A percentile compares a stretch with the other conserved stretches of the same genome.
phyloP scores from a whole-genome alignment of 2,329 filamentous ascomycete genomes.

The Didymella glomerata region DNA sequence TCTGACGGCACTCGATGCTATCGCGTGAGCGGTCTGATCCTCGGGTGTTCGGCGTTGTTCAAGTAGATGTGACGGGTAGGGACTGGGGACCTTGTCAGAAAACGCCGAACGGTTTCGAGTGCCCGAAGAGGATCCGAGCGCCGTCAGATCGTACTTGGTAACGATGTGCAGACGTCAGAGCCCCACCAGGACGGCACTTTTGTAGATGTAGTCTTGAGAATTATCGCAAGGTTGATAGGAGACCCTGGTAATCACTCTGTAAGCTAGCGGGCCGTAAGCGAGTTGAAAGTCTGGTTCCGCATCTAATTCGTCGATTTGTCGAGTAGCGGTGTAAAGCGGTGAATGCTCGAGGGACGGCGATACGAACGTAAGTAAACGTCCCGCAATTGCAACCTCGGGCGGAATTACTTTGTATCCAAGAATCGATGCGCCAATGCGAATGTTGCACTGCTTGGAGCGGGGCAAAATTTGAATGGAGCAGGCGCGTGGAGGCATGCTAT shows the following conservation, averaged over 20 bases:
- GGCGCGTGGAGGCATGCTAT: slow-evolving; percentile 1
- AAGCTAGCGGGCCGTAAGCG: slow-evolving; percentile 23
- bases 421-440: neutral
- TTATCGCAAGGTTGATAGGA: slow-evolving; percentile 14
- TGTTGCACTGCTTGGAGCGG: neutral
- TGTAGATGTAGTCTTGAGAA: neutral
- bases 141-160: slow-evolving; percentile 2
- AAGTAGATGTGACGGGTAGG: neutral
- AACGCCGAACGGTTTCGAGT: slow-evolving; percentile 17
- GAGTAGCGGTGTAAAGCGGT: slow-evolving; percentile 24
- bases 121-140: slow-evolving; percentile 16
- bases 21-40: slow-evolving; percentile 21
- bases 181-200: slow-evolving; percentile 7
- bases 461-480: neutral
- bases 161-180: slow-evolving; percentile 20
- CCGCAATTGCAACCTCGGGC: slow-evolving; percentile 5
- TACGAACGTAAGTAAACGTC: slow-evolving; percentile 6
- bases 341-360: slow-evolving; percentile 9
- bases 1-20: neutral
- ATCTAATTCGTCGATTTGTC: slow-evolving; percentile 3
- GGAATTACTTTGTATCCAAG: neutral
- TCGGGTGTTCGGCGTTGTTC: slow-evolving; percentile 10
- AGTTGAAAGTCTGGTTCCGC: neutral
- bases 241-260: slow-evolving; percentile 14
- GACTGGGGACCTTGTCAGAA: slow-evolving; percentile 16